phyloP scores from a whole-genome alignment of 2,329 filamentous ascomycete species.

The Tolypocladium amazonense region DNA sequence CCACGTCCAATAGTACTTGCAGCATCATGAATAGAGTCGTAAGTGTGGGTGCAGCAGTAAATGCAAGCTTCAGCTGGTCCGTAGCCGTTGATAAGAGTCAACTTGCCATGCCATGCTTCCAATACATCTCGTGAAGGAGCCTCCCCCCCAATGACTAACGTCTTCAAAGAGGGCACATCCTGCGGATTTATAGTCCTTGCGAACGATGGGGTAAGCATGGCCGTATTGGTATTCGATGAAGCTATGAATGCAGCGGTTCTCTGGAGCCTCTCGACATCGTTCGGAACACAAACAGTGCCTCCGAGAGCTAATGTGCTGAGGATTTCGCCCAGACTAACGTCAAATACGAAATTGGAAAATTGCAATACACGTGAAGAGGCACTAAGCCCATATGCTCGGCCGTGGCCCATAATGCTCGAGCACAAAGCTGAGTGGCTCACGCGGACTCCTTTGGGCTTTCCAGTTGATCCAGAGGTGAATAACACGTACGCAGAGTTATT shows the following conservation, averaged over 20 bases:
- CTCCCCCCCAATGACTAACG: conserved; percentile 7
- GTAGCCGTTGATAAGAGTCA: conserved; percentile 7
- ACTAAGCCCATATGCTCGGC: conserved; percentile 32
- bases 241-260: not conserved
- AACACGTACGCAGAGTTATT: conserved; percentile 10
- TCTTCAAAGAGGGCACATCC: conserved; percentile 4
- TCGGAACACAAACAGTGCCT: conserved; percentile 11
- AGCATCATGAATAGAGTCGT: not conserved
- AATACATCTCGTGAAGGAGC: conserved; percentile 1
- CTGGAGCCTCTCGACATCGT: conserved; percentile 6
- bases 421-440: conserved; percentile 39
- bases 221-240: not conserved
- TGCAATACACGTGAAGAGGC: conserved; percentile 39
- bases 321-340: conserved; percentile 27
- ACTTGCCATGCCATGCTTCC: conserved; percentile 7
- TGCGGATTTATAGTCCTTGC: conserved; percentile 6
- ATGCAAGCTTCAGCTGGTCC: conserved; percentile 9
- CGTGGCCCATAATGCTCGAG: conserved; percentile 37
- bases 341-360: conserved; percentile 39
- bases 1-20: conserved; percentile 4
- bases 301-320: conserved; percentile 9
- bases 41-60: conserved; percentile 1
- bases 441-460: conserved; percentile 14
- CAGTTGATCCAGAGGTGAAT: conserved; percentile 17
- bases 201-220: conserved; percentile 3